Evolutionary conservation across 306 rosid genomes (phyloP), one percentile per base, ranked within the genome.

Genomic region (Inga leiocalycina): DNA sequence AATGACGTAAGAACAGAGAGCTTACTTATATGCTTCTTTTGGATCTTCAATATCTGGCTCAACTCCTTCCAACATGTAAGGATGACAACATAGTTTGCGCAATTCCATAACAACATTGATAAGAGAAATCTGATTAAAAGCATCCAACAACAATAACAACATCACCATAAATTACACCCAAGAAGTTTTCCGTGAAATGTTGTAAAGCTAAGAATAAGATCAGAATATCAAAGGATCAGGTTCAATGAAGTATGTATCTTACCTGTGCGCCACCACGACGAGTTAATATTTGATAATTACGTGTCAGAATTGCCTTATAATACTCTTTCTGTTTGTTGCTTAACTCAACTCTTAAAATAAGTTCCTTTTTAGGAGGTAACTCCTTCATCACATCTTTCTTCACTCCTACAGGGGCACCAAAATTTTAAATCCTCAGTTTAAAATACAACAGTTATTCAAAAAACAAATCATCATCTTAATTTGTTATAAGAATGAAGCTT

Each of bases 311-410:
- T 71, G 98, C 99, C 90, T 94, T 97, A 84, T 97, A 94, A 83
- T 94, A 97, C 85, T 97, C 99, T 82, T 97, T 97, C 87, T 97
- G 99, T 83, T 94, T 92, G 91, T 89, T 90, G 85, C 98, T 97
- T 85, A 97, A 82, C 64, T 97, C 99, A 71, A 97, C 89, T 57
- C 99, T 97, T 82, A 97, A 82, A 85, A 97, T 97, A 72, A 97
- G 99, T 80, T 97, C 99, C 89, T 91, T 97, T 83, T 97, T 97
- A 51, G 99, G 99, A 83, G 99, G 99, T 56, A 97, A 81, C 45
- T 97, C 99, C 91, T 97, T 97, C 99, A 97, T 92, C 83, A 97
- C 99, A 85, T 97, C 99, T 87, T 94, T 97, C 87, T 97, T 97
- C 87, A 97, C 97, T 88, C 99, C 99, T 96, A 92, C 77, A 88